Conservation (phyloP, 768 basidiomycete genomes). For the Stropharia rugosoannulata region DNA sequence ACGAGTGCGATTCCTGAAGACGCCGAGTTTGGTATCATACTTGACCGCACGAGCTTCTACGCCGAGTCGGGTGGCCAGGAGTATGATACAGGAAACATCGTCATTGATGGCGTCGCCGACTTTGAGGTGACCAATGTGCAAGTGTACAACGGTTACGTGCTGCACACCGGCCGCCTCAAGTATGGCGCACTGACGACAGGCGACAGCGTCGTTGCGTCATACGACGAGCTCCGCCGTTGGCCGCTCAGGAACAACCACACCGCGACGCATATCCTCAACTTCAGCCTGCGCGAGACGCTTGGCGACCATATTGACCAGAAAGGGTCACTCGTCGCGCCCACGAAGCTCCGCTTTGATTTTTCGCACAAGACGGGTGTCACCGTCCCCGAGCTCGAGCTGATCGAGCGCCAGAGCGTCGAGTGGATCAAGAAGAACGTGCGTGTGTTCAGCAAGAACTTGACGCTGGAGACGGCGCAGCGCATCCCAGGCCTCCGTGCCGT, state of each 20-base stretch:
- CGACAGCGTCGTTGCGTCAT: constrained; percentile 83
- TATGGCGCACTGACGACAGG: constrained; percentile 82
- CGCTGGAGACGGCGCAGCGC: constrained; percentile 72
- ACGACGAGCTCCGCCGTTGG: constrained; percentile 96
- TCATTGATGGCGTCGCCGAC: constrained; percentile 87
- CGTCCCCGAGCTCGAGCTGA: constrained; percentile 73
- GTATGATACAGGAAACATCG: constrained; percentile 92
- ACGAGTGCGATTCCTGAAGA: constrained; percentile 67
- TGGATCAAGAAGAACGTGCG: constrained; percentile 91
- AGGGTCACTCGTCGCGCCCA: constrained; percentile 94
- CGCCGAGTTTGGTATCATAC: constrained; percentile 76
- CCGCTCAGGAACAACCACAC: constrained; percentile 98
- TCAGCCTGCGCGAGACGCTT: constrained; percentile 84
- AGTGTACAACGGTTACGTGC: constrained; percentile 91
- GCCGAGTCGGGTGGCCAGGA: constrained; percentile 98
- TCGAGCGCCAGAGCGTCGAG: constrained; percentile 80
- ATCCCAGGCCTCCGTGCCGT: constrained; percentile 96
- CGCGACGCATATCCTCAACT: constrained; percentile 98
- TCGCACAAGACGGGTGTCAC: constrained; percentile 90
- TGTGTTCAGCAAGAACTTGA: constrained; percentile 86
- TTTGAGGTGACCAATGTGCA: constrained; percentile 95
- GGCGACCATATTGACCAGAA: constrained; percentile 99
- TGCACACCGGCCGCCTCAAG: constrained; percentile 89
- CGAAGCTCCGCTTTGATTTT: constrained; percentile 97
- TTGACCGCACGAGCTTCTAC: constrained; percentile 95